These are phyloP conservation scores for Raddia guianensis DNA, from an alignment of 176 grass and related monocot genomes.

Conservation along the genomic window DNA sequence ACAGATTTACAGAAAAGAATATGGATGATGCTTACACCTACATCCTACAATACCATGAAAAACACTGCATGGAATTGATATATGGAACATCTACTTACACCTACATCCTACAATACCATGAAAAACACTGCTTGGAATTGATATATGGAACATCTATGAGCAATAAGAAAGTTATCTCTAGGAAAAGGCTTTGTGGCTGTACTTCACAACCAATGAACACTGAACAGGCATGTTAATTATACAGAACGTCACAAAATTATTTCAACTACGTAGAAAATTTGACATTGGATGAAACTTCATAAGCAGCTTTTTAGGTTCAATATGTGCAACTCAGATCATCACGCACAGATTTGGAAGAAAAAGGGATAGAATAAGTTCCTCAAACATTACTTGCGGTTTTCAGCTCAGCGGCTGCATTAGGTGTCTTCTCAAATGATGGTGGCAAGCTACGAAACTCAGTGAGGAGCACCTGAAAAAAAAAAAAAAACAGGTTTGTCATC, in stretches of 20 bases:
- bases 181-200: not conserved
- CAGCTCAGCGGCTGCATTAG: constrained; percentile 56
- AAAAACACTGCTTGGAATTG: not conserved
- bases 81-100: not conserved
- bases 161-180: not conserved
- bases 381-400: constrained; percentile 62
- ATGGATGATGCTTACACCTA: not conserved
- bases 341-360: not conserved
- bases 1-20: not conserved
- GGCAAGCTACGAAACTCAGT: constrained; percentile 72
- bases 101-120: not conserved
- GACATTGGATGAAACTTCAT: not conserved
- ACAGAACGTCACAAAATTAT: not conserved
- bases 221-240: not conserved
- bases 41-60: not conserved
- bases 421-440: constrained; percentile 55
- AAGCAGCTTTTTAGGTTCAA: not conserved
- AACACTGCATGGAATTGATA: not conserved
- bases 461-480: constrained; percentile 54
- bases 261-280: not conserved
- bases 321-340: not conserved
- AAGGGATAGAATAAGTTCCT: not conserved
- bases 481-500: not conserved
- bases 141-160: not conserved
- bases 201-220: not conserved